Conservation (phyloP, 306 rosid genomes). For the Begonia loranthoides region DNA sequence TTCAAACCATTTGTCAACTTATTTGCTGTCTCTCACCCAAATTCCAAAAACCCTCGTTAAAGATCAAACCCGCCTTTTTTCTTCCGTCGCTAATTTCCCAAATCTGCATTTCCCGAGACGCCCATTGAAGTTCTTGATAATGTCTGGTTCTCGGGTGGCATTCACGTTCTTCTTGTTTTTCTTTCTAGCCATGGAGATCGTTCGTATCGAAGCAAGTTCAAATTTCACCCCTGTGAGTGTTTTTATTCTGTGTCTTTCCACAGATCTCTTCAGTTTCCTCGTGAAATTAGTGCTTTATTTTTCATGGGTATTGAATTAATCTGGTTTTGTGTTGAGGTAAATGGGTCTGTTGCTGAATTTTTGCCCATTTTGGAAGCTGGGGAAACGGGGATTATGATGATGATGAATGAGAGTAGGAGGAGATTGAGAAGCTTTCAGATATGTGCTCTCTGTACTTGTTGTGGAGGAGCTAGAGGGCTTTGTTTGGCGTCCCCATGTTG, state of each 20-base stretch:
- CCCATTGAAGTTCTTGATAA: slow-evolving; percentile 21
- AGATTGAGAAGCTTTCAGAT: slow-evolving; percentile 75
- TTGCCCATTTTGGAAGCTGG: slow-evolving; percentile 55
- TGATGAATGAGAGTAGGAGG: slow-evolving; percentile 81
- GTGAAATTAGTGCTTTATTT: slow-evolving; percentile 5
- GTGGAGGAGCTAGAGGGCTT: slow-evolving; percentile 85
- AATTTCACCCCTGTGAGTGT: slow-evolving; percentile 43
- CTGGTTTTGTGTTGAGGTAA: slow-evolving; percentile 40
- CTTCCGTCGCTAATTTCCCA: slow-evolving; percentile 10
- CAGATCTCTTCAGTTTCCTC: slow-evolving; percentile 20
- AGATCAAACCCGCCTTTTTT: slow-evolving; percentile 4
- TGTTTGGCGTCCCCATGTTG: slow-evolving; percentile 98
- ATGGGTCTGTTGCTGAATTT: slow-evolving; percentile 43
- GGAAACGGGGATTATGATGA: slow-evolving; percentile 31
- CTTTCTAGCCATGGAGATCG: slow-evolving; percentile 25
- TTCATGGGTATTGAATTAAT: slow-evolving; percentile 11
- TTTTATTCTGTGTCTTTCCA: slow-evolving; percentile 8
- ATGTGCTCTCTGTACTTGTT: slow-evolving; percentile 93
- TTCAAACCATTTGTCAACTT: too few relatives aligned
- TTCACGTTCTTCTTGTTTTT: slow-evolving; percentile 44
- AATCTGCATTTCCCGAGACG: not conserved
- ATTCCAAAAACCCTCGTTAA: slow-evolving; percentile 5
- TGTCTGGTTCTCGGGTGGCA: slow-evolving; percentile 41
- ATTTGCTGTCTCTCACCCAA: too few relatives aligned
- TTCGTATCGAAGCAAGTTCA: slow-evolving; percentile 29